Conservation (phyloP, 2,329 filamentous ascomycete genomes). For the Ascochyta clinopodiicola region DNA sequence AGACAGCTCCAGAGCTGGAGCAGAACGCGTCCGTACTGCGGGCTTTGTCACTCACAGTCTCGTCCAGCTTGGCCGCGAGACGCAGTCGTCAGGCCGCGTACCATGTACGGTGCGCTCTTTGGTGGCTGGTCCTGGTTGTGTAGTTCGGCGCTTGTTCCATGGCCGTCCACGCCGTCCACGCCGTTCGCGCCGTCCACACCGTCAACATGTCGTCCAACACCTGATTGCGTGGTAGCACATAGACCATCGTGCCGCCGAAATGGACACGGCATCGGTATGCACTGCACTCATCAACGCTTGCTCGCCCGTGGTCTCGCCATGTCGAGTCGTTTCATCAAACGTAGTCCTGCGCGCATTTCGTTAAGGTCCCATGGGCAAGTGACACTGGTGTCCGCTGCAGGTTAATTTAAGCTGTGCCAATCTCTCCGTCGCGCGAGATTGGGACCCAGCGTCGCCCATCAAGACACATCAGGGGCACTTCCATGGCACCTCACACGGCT, state of each 20-base stretch:
- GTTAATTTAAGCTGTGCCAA: slow-evolving; percentile 29
- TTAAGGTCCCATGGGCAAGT: slow-evolving; percentile 14
- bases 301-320: slow-evolving; percentile 19
- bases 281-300: slow-evolving; percentile 26
- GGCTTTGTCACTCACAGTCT: slow-evolving; percentile 2
- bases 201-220: not conserved
- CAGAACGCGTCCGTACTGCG: slow-evolving; percentile 1
- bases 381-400: slow-evolving; percentile 24
- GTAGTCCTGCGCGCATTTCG: slow-evolving; percentile 10
- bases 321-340: slow-evolving; percentile 13
- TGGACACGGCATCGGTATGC: slow-evolving; percentile 23
- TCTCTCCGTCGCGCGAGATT: slow-evolving; percentile 27
- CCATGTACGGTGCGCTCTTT: slow-evolving; percentile 18
- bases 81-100: slow-evolving; percentile 17
- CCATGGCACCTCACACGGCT: slow-evolving; percentile 1
- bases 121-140: slow-evolving; percentile 20
- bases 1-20: slow-evolving; percentile 8
- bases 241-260: slow-evolving; percentile 12
- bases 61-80: slow-evolving; percentile 1
- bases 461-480: slow-evolving; percentile 10
- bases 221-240: not conserved
- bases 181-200: too few species aligned
- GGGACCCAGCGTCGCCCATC: slow-evolving; percentile 14
- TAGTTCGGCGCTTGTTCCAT: slow-evolving; percentile 29
- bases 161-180: not conserved